Percentiles rank a stretch among this genome's conserved stretches.
These are phyloP conservation scores for Malassezia equina DNA, from an alignment of 1,284 basidiomycete species.

Conservation along the genomic window DNA sequence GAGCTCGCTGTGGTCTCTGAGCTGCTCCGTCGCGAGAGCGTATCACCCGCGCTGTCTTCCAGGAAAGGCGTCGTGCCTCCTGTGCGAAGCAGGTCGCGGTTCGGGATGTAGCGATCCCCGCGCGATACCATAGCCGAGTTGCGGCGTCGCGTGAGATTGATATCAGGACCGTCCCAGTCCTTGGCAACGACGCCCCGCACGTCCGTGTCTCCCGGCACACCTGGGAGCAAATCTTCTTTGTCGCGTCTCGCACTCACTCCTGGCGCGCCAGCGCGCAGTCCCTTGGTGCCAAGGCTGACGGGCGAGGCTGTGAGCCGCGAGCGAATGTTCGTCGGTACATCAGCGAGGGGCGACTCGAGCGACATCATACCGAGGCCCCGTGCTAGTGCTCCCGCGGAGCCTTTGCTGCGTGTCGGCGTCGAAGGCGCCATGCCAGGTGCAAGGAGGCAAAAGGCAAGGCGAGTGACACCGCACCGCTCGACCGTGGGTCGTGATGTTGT, in stretches of 20 bases:
- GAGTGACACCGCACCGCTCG: not conserved
- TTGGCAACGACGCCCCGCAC: constrained; percentile 21
- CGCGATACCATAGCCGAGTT: constrained; percentile 25
- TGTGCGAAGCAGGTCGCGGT: constrained; percentile 31
- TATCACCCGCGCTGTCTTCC: constrained; percentile 30
- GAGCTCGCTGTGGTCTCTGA: not conserved
- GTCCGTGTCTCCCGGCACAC: constrained; percentile 20
- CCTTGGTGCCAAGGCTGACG: not conserved
- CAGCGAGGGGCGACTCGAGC: constrained; percentile 29
- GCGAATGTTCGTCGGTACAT: constrained; percentile 29
- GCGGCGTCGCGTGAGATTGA: constrained; percentile 21
- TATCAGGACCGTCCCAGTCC: constrained; percentile 35
- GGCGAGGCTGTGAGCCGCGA: constrained; percentile 21
- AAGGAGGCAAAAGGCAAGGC: not conserved
- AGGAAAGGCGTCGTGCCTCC: constrained; percentile 20
- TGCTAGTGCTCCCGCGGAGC: constrained; percentile 1
- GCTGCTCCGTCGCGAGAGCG: constrained; percentile 11
- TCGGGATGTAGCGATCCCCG: constrained; percentile 43
- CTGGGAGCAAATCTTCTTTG: constrained; percentile 23
- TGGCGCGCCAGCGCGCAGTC: not conserved
- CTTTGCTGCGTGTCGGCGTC: constrained; percentile 12
- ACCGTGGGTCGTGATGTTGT: not conserved
- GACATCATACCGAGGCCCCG: constrained; percentile 9
- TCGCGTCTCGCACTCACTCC: constrained; percentile 15
- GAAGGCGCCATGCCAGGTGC: constrained; percentile 7